Evolutionary conservation across 2,329 filamentous ascomycete genomes (phyloP).

Genomic region (Fusarium sp.): DNA sequence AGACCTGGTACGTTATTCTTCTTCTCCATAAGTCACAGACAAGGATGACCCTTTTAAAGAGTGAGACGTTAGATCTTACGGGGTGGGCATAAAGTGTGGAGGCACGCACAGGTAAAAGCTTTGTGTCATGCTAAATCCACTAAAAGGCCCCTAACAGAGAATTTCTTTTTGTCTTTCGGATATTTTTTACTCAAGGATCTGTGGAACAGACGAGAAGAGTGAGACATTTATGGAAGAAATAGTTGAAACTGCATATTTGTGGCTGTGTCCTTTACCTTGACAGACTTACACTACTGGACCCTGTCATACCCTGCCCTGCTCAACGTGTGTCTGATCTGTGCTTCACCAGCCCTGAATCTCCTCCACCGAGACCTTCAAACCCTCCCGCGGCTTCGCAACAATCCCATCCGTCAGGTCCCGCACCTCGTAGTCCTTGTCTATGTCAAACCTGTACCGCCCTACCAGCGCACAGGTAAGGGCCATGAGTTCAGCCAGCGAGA

Average conservation of each 20-base stretch:
- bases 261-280: neutral
- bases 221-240: neutral
- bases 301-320: neutral
- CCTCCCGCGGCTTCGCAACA: slow-evolving; percentile 34
- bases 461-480: slow-evolving; percentile 38
- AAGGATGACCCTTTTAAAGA: neutral
- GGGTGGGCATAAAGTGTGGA: slow-evolving; percentile 7
- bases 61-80: slow-evolving; percentile 22
- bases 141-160: neutral
- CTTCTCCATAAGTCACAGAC: neutral
- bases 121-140: neutral
- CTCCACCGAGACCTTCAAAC: slow-evolving; percentile 16
- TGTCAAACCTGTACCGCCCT: slow-evolving; percentile 31
- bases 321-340: neutral
- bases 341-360: slow-evolving; percentile 28
- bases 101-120: slow-evolving; percentile 1
- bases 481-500: slow-evolving; percentile 39
- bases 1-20: neutral
- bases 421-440: slow-evolving; percentile 35
- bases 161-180: neutral
- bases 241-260: neutral
- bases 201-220: neutral
- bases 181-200: neutral
- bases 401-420: slow-evolving; percentile 38
- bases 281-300: neutral